Conservation (phyloP, 2,329 filamentous ascomycete genomes). For the Ophiostoma pallidulum region DNA sequence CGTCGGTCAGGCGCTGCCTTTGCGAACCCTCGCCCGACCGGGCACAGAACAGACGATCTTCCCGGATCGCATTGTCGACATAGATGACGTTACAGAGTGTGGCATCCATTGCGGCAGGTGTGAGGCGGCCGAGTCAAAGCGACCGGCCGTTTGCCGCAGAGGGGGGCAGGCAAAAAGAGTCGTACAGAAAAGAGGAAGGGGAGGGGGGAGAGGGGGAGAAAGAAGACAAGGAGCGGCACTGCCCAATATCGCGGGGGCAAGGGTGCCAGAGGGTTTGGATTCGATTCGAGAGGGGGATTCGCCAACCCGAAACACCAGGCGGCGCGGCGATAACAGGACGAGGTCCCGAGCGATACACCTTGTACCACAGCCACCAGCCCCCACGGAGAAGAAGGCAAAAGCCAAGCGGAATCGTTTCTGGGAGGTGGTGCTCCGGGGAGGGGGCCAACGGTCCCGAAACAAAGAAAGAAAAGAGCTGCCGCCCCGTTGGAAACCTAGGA, state of each 20-base stretch:
- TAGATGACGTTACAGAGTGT: conserved; percentile 51
- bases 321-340: conserved; percentile 13
- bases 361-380: conserved; percentile 13
- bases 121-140: conserved; percentile 47
- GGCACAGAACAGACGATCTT: conserved; percentile 34
- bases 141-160: conserved; percentile 40
- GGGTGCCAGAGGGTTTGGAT: too few relatives aligned
- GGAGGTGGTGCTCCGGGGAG: conserved; percentile 1
- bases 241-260: not conserved
- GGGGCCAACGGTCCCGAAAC: not conserved
- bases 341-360: conserved; percentile 10
- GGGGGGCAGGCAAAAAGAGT: too few relatives aligned
- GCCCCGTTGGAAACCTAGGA: not conserved
- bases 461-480: not conserved
- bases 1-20: not conserved
- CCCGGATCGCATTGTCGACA: conserved; percentile 44
- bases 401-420: not conserved
- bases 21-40: conserved; percentile 18
- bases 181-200: not conserved
- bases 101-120: conserved; percentile 46
- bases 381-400: conserved; percentile 5
- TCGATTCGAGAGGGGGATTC: conserved; percentile 12
- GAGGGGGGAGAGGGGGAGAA: not conserved
- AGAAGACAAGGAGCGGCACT: not conserved
- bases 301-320: conserved; percentile 18